Conservation (phyloP, 163 green algal species). For the Scenedesmus sp. region DNA sequence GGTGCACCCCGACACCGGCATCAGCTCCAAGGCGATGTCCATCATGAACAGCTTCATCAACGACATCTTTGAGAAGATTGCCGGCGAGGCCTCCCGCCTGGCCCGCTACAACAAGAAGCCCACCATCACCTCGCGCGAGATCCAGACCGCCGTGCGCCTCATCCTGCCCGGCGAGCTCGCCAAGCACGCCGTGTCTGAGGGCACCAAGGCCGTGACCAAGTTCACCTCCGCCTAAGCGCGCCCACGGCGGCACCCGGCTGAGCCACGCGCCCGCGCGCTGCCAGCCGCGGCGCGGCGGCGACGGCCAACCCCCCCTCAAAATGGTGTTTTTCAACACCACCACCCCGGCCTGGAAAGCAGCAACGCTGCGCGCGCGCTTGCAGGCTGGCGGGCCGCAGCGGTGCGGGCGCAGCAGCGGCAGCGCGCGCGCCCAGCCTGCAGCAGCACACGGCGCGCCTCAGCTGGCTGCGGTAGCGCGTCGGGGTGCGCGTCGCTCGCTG, state of each 20-base stretch:
- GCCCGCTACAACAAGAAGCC: conserved; percentile 96
- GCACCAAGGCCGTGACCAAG: conserved; percentile 46
- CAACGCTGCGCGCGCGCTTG: too few relatives aligned
- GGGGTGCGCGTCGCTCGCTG: too few relatives aligned
- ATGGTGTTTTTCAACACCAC: conserved; percentile 37
- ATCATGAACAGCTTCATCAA: conserved; percentile 92
- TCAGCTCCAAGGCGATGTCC: conserved; percentile 75
- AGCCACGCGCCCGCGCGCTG: too few relatives aligned
- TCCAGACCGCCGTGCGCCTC: conserved; percentile 80
- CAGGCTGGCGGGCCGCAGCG: too few relatives aligned
- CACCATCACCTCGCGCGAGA: conserved; percentile 88
- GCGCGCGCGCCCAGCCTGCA: not conserved
- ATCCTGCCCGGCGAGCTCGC: conserved; percentile 88
- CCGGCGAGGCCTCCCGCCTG: conserved; percentile 82
- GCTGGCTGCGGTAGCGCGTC: too few relatives aligned
- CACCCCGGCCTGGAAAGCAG: conserved; percentile 9
- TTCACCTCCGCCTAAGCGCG: conserved; percentile 42
- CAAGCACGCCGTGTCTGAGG: conserved; percentile 38
- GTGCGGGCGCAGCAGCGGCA: not conserved
- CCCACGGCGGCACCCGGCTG: not conserved
- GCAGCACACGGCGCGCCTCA: too few relatives aligned
- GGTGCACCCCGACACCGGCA: conserved; percentile 89
- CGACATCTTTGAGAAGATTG: conserved; percentile 94
- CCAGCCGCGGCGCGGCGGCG: too few relatives aligned
- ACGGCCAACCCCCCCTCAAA: not conserved